phyloP scores from a whole-genome alignment of 1,139 yeast species.

The Hansenula anomala region DNA sequence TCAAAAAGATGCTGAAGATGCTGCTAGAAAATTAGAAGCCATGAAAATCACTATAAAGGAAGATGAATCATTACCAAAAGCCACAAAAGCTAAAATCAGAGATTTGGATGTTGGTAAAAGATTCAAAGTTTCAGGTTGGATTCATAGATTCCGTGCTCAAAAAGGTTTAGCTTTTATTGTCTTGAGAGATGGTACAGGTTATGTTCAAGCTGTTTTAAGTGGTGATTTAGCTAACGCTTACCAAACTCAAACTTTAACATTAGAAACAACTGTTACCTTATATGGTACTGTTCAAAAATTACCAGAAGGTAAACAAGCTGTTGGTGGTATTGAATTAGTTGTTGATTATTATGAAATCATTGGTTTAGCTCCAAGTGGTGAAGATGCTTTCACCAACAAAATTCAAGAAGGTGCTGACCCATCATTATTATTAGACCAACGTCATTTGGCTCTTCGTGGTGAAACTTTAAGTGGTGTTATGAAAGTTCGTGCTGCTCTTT shows the following conservation, averaged over 20 bases:
- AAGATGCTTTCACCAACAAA: constrained; percentile 91
- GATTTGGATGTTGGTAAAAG: constrained; percentile 48
- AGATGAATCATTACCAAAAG: constrained; percentile 68
- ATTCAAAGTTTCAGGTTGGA: constrained; percentile 87
- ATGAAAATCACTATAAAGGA: constrained; percentile 71
- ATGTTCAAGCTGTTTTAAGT: constrained; percentile 75
- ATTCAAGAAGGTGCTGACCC: constrained; percentile 94
- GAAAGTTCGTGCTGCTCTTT: constrained; percentile 86
- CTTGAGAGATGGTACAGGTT: constrained; percentile 94
- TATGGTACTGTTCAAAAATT: constrained; percentile 78
- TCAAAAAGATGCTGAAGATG: constrained; percentile 58
- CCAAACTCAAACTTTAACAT: constrained; percentile 76
- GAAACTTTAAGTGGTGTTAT: constrained; percentile 91
- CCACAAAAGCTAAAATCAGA: constrained; percentile 60
- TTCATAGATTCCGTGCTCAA: constrained; percentile 89
- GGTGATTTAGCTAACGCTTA: constrained; percentile 93
- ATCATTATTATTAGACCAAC: constrained; percentile 83
- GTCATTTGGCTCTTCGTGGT: constrained; percentile 93
- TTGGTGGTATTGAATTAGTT: constrained; percentile 92
- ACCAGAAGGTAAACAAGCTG: constrained; percentile 96
- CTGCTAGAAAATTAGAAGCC: constrained; percentile 70
- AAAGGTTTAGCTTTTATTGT: constrained; percentile 90
- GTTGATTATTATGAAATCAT: constrained; percentile 87
- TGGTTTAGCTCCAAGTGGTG: constrained; percentile 95
- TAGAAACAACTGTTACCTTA: constrained; percentile 78